Base-by-base conservation (phyloP, 768 basidiomycete species). In the Tylopilus balloui region DNA sequence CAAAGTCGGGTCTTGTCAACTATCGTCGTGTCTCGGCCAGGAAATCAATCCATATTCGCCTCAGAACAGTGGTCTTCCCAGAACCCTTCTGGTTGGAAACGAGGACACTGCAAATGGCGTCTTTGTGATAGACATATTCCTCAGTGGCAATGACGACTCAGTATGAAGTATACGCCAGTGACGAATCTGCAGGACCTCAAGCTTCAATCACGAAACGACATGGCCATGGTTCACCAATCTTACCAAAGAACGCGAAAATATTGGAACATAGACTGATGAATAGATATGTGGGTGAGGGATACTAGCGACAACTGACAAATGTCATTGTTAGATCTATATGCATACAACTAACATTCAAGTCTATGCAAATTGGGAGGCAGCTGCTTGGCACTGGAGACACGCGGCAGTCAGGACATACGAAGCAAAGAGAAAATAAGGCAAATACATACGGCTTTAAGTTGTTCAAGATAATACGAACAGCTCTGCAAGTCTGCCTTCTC, bases 381-480 rank as follows among this genome's bases (percentile, higher is more conserved):
- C 84, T 50, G 83, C 81, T 69, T 88, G 86, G 71, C 86, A 89
- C 85, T 88, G 32, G 25, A 31, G 39, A 37, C 4, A 39, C 4
- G 14, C 1, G 14, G 4, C 14, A 6, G 19, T 57, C 25, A 56
- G 31, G 34, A 48, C 53, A 28, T 49, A 57, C 28, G 31, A 59
- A 20, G 15, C 42, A 24, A 35, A 35, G 10, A 10, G 6, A 17
- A 13, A 27, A 32, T 19, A 45, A 1, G 1, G 14, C n/a, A n/a
- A n/a, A 4, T 0, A 79, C 88, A 62, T 67, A 91, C 88, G 46
- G 86, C 86, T 70, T 92, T 92, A 42, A 92, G 78, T 62, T 91
- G 87, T 59, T 92, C 88, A 24, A 92, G 81, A 63, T 90, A 93
- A 80, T 84, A 94, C 15, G 80, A 73, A 72, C 92, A 94, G 6